Evolutionary conservation across 371 early-diverging fungal species (phyloP).

Genomic region (Catenaria anguillulae): DNA sequence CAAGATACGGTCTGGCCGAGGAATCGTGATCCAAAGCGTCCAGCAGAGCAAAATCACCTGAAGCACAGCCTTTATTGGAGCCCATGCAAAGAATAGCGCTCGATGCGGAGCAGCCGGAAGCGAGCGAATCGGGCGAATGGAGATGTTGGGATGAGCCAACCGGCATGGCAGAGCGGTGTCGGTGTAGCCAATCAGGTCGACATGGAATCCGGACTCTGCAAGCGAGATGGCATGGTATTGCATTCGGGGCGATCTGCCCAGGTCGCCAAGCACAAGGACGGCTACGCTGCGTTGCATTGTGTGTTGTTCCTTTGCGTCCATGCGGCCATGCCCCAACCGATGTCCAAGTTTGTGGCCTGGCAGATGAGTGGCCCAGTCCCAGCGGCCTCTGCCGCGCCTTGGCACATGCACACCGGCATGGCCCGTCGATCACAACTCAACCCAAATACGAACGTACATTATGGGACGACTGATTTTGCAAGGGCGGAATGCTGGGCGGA

Average conservation of each 20-base stretch:
- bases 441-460: too few species aligned
- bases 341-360: too few species aligned
- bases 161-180: conserved; percentile 7
- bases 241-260: conserved; percentile 92
- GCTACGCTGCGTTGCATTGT: conserved; percentile 29
- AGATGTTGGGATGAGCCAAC: conserved; percentile 7
- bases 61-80: conserved; percentile 23
- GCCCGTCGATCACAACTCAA: too few species aligned
- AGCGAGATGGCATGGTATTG: conserved; percentile 76
- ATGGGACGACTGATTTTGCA: too few species aligned
- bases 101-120: not conserved
- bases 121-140: conserved; percentile 2
- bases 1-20: conserved; percentile 47
- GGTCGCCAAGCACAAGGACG: conserved; percentile 76
- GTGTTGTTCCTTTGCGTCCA: too few species aligned
- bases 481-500: too few species aligned
- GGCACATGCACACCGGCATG: too few species aligned
- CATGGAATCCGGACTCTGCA: conserved; percentile 47
- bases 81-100: conserved; percentile 11
- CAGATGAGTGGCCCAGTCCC: conserved; percentile 34
- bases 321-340: too few species aligned
- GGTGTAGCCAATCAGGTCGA: conserved; percentile 70
- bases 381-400: conserved; percentile 14
- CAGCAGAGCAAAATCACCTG: conserved; percentile 28
- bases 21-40: conserved; percentile 20